phyloP scores from a whole-genome alignment of 2,329 filamentous ascomycete genomes.

The Scedosporium minutisporum region DNA sequence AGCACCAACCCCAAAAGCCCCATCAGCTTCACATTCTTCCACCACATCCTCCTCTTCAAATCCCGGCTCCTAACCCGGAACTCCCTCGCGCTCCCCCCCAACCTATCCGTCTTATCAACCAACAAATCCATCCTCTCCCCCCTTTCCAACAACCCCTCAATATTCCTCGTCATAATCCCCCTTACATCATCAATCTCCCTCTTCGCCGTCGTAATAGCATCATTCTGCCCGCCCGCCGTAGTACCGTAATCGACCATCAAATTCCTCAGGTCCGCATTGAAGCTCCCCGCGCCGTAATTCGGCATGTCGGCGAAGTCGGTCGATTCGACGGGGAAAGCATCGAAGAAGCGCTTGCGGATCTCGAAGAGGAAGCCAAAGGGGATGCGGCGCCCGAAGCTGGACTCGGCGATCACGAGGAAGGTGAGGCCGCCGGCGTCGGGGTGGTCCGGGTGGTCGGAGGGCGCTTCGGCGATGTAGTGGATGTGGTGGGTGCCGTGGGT shows the following conservation, averaged over 20 bases:
- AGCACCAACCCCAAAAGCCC: slow-evolving; percentile 63
- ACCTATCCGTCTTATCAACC: slow-evolving; percentile 89
- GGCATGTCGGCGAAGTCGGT: slow-evolving; percentile 72
- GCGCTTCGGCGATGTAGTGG: slow-evolving; percentile 85
- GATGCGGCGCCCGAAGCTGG: slow-evolving; percentile 72
- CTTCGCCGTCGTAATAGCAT: slow-evolving; percentile 76
- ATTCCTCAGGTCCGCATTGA: slow-evolving; percentile 68
- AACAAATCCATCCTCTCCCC: slow-evolving; percentile 89
- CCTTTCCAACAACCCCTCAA: slow-evolving; percentile 78
- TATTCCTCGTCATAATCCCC: slow-evolving; percentile 93
- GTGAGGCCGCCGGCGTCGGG: slow-evolving; percentile 71
- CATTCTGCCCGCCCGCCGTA: slow-evolving; percentile 62
- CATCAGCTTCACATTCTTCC: slow-evolving; percentile 98
- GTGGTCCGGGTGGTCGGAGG: slow-evolving; percentile 50
- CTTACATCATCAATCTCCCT: slow-evolving; percentile 86
- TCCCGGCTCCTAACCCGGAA: slow-evolving; percentile 82
- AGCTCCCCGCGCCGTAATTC: slow-evolving; percentile 80
- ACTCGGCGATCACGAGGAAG: slow-evolving; percentile 81
- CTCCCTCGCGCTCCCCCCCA: slow-evolving; percentile 81
- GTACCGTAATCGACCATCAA: slow-evolving; percentile 81
- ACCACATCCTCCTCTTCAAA: slow-evolving; percentile 93
- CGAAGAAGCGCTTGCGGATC: slow-evolving; percentile 79
- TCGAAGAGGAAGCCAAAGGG: slow-evolving; percentile 89
- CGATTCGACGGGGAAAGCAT: slow-evolving; percentile 51
- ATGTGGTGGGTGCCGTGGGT: slow-evolving; percentile 87